phyloP scores from a whole-genome alignment of 2,329 filamentous ascomycete genomes.

The Arthrobotrys musiformis region DNA sequence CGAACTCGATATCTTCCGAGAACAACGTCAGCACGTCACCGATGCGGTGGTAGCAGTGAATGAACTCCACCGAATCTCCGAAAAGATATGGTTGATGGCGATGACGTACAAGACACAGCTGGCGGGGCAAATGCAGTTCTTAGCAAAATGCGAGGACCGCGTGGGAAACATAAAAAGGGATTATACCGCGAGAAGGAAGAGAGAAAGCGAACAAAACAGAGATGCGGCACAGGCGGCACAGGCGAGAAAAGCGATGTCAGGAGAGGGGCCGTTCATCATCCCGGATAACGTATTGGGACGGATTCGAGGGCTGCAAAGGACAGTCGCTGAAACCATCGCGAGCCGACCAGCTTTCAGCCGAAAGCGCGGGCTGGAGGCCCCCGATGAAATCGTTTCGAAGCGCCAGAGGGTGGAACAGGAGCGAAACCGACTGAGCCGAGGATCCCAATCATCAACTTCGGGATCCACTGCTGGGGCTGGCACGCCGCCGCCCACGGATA shows the following conservation, averaged over 20 bases:
- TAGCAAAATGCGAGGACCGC: neutral
- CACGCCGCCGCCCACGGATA: conserved; percentile 11
- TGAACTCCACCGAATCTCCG: conserved; percentile 2
- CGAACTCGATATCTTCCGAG: neutral
- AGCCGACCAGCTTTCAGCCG: neutral
- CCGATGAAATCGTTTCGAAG: neutral
- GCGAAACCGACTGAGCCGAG: neutral
- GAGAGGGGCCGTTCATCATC: too few species aligned
- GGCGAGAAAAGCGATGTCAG: neutral
- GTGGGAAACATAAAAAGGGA: neutral
- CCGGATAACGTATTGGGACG: too few species aligned
- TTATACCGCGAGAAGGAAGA: conserved; percentile 7
- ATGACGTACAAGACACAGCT: conserved; percentile 14
- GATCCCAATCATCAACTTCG: neutral
- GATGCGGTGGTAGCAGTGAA: neutral
- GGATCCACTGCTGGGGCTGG: neutral
- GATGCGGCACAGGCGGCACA: neutral
- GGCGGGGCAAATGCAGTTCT: conserved; percentile 3
- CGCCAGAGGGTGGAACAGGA: neutral
- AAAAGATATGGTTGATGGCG: conserved; percentile 6
- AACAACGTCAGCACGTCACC: neutral
- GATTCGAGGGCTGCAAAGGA: too few species aligned
- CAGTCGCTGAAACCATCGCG: too few species aligned
- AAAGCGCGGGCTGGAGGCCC: neutral
- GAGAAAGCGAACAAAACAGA: neutral